A percentile compares a stretch with the other conserved stretches of the same genome.
These are phyloP conservation scores for Tylopilus balloui DNA, from an alignment of 768 basidiomycete species.

Conservation along the genomic window DNA sequence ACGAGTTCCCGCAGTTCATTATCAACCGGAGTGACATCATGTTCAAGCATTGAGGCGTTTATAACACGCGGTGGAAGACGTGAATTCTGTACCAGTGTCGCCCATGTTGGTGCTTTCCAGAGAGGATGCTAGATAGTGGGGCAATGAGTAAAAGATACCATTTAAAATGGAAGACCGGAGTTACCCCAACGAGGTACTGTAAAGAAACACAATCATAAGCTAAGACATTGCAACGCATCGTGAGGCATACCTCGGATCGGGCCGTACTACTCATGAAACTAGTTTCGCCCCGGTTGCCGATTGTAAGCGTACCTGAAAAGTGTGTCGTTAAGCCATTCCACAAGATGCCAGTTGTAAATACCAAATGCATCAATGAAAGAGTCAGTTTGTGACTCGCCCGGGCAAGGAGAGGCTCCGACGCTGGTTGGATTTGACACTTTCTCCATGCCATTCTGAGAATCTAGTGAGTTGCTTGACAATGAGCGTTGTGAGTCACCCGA, in stretches of 20 bases:
- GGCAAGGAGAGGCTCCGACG: constrained; percentile 1
- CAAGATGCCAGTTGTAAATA: constrained; percentile 15
- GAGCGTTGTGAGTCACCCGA: constrained; percentile 50
- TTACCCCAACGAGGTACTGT: constrained; percentile 58
- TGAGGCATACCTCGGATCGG: constrained; percentile 53
- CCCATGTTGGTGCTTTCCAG: constrained; percentile 11
- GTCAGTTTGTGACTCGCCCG: constrained; percentile 37
- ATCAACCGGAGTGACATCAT: constrained; percentile 28
- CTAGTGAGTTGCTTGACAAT: constrained; percentile 30
- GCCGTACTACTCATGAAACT: constrained; percentile 63
- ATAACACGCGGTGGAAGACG: constrained; percentile 41
- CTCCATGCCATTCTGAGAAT: constrained; percentile 27
- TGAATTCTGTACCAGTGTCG: constrained; percentile 23
- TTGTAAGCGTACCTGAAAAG: constrained; percentile 50
- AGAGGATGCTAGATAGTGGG: constrained; percentile 23
- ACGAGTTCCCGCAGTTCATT: constrained; percentile 41
- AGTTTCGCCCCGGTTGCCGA: constrained; percentile 51
- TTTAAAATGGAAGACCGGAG: neutral
- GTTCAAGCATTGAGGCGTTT: constrained; percentile 35
- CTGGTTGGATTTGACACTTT: constrained; percentile 10
- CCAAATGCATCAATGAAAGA: constrained; percentile 48
- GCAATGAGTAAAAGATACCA: neutral
- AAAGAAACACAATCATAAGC: neutral
- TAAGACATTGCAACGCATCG: neutral
- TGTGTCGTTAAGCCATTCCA: neutral